A percentile compares a stretch with the other conserved stretches of the same genome.
Evolutionary conservation across 169 alveolate genomes (phyloP).

Genomic region (Eimeria zaria): DNA sequence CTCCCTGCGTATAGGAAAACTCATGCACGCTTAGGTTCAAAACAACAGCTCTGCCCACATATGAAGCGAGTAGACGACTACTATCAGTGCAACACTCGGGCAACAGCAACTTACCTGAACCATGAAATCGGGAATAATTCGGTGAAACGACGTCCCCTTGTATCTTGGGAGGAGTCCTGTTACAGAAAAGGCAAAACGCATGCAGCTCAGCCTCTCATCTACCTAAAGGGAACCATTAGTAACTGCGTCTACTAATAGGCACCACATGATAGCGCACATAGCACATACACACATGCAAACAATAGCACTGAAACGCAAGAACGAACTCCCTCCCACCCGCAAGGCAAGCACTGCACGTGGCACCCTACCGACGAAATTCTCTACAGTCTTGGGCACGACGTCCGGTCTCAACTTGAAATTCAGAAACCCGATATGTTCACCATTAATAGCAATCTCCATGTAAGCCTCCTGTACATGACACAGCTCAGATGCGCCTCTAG

Average conservation of each 20-base stretch:
- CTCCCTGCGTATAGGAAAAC: conserved; percentile 90
- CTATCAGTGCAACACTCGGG: background rate
- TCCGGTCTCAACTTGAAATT: conserved; percentile 90
- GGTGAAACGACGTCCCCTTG: conserved; percentile 94
- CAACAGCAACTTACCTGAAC: conserved; percentile 64
- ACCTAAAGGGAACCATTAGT: background rate
- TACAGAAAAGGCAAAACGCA: background rate
- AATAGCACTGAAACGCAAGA: background rate
- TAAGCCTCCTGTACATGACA: conserved; percentile 87
- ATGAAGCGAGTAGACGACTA: background rate
- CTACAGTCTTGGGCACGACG: conserved; percentile 97
- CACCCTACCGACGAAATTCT: conserved; percentile 93
- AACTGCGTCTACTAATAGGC: background rate
- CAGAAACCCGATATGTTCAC: conserved; percentile 92
- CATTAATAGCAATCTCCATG: conserved; percentile 93
- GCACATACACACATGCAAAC: background rate
- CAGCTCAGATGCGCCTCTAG: background rate
- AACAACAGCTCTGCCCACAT: background rate
- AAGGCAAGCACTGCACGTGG: background rate
- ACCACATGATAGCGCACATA: background rate
- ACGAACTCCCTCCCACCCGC: too few species aligned
- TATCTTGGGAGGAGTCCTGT: conserved; percentile 90
- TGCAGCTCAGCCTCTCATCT: background rate
- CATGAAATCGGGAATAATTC: conserved; percentile 97
- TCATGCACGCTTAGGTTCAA: background rate